A percentile compares a stretch with the other conserved stretches of the same genome.
Evolutionary conservation across 1,284 basidiomycete species (phyloP).

Genomic region (Sanguinoderma infundibulare): DNA sequence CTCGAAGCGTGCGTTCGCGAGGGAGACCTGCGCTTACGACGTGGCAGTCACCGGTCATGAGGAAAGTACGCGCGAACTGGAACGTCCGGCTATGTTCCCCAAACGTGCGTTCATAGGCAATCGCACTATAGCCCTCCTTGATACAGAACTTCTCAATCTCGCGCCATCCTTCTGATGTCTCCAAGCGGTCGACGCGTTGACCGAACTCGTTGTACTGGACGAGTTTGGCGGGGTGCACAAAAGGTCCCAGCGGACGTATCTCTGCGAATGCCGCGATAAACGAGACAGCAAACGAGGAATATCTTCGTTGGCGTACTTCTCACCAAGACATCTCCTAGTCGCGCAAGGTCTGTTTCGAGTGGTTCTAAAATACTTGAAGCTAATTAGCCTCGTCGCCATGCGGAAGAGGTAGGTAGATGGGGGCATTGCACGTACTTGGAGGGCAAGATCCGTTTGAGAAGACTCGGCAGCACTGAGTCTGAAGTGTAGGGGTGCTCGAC

Average conservation of each 20-base stretch:
- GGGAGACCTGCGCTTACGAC: constrained; percentile 44
- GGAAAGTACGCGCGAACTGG: constrained; percentile 64
- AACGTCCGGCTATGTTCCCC: constrained; percentile 61
- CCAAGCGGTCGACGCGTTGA: constrained; percentile 61
- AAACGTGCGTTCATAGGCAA: constrained; percentile 65
- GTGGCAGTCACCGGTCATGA: constrained; percentile 65
- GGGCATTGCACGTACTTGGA: constrained; percentile 14
- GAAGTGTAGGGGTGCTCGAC: constrained; percentile 57
- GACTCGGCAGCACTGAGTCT: constrained; percentile 59
- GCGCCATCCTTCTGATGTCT: constrained; percentile 75
- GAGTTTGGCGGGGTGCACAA: constrained; percentile 51
- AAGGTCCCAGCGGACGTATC: constrained; percentile 50
- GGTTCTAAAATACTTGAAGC: constrained; percentile 40
- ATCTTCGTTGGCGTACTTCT: too few relatives aligned
- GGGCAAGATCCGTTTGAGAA: constrained; percentile 62
- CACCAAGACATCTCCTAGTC: constrained; percentile 56
- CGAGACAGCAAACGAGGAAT: constrained; percentile 23
- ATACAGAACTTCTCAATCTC: constrained; percentile 70
- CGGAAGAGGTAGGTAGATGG: too few relatives aligned
- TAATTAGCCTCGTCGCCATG: too few relatives aligned
- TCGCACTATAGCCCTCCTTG: constrained; percentile 69
- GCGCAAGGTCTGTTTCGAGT: constrained; percentile 58
- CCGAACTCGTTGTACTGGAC: constrained; percentile 77
- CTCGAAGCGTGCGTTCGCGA: background rate
- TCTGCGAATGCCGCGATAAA: constrained; percentile 35